These are phyloP conservation scores for Whalleya microplaca DNA, from an alignment of 2,329 filamentous ascomycete genomes.

Conservation along the genomic window DNA sequence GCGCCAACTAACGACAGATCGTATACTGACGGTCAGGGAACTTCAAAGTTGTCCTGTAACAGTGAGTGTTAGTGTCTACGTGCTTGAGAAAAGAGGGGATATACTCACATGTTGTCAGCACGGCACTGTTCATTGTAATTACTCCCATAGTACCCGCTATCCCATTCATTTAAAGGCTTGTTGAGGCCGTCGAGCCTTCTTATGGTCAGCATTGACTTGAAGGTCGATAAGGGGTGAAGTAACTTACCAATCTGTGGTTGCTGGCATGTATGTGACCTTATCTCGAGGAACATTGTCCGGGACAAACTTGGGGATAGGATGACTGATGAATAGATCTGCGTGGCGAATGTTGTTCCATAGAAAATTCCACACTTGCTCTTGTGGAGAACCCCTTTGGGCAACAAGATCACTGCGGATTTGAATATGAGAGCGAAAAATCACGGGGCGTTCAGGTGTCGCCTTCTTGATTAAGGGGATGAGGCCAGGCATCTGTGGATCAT, in stretches of 20 bases:
- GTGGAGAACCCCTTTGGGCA: conserved; percentile 63
- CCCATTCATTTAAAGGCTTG: conserved; percentile 72
- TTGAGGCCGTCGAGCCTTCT: conserved; percentile 75
- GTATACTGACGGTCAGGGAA: conserved; percentile 53
- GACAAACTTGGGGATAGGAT: conserved; percentile 77
- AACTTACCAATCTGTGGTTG: conserved; percentile 75
- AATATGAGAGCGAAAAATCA: conserved; percentile 83
- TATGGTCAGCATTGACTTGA: conserved; percentile 26
- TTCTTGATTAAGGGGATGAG: conserved; percentile 77
- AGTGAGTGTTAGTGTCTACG: background rate
- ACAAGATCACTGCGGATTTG: conserved; percentile 78
- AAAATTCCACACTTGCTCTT: conserved; percentile 75
- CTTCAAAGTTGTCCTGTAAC: conserved; percentile 53
- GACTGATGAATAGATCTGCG: conserved; percentile 80
- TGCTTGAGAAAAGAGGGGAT: conserved; percentile 25
- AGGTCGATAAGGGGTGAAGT: background rate
- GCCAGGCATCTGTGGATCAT: conserved; percentile 84
- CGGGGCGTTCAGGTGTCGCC: conserved; percentile 70
- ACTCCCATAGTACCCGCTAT: conserved; percentile 73
- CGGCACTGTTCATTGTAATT: conserved; percentile 69
- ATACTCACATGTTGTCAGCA: conserved; percentile 58
- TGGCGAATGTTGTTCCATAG: conserved; percentile 72
- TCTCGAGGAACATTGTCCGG: conserved; percentile 67
- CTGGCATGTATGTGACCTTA: conserved; percentile 76
- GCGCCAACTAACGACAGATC: background rate